Evolutionary conservation across 1,139 yeast genomes (phyloP).

Genomic region (Chernovozyma sophiae-reginae): DNA sequence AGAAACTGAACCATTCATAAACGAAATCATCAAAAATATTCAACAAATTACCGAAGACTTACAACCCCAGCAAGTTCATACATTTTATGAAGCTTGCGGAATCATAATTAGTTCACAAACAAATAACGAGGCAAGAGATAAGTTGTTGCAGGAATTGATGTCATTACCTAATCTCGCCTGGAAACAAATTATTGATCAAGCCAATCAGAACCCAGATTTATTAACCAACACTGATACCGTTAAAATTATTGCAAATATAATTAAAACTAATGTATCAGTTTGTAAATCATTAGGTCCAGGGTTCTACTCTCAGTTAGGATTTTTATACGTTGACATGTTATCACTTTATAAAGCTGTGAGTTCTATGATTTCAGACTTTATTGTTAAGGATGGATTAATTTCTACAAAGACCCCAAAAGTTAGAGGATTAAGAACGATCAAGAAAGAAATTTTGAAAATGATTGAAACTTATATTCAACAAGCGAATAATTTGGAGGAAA

Average conservation of each 20-base stretch:
- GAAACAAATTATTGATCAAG: slow-evolving; percentile 83
- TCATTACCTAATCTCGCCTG: slow-evolving; percentile 90
- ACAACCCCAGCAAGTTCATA: slow-evolving; percentile 96
- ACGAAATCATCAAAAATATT: slow-evolving; percentile 79
- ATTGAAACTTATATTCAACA: slow-evolving; percentile 85
- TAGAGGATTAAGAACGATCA: slow-evolving; percentile 91
- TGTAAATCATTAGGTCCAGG: slow-evolving; percentile 92
- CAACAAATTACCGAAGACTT: slow-evolving; percentile 86
- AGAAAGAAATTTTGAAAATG: slow-evolving; percentile 87
- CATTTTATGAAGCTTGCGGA: slow-evolving; percentile 97
- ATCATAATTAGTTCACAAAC: slow-evolving; percentile 83
- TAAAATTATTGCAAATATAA: slow-evolving; percentile 86
- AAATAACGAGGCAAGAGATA: slow-evolving; percentile 59
- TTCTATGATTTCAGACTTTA: slow-evolving; percentile 78
- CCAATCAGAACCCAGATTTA: slow-evolving; percentile 83
- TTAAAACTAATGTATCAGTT: slow-evolving; percentile 91
- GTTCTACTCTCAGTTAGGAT: slow-evolving; percentile 82
- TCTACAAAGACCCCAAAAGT: slow-evolving; percentile 96
- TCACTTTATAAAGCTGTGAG: slow-evolving; percentile 87
- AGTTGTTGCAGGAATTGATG: slow-evolving; percentile 77
- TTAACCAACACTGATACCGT: slow-evolving; percentile 83
- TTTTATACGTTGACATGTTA: slow-evolving; percentile 85
- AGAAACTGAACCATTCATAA: slow-evolving; percentile 90
- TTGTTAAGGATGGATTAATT: slow-evolving; percentile 74
- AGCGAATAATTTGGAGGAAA: slow-evolving; percentile 83